Conservation (phyloP, 352 stramenopile species). For the Pythium plurisporium region DNA sequence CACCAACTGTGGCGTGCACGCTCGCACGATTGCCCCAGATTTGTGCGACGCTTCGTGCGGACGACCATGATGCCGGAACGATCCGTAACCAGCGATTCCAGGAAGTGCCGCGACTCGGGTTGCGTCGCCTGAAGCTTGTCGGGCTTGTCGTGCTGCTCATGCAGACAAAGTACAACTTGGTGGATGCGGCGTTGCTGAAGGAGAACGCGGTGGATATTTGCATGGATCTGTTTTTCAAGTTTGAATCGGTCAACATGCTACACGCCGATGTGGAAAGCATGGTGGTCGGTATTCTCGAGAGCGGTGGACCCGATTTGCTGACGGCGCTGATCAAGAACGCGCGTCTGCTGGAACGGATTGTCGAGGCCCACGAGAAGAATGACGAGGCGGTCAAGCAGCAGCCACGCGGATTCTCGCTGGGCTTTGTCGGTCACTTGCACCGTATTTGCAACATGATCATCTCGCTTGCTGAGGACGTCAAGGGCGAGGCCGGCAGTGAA, state of each 20-base stretch:
- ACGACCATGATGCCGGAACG: slow-evolving; percentile 58
- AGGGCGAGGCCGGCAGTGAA: slow-evolving; percentile 48
- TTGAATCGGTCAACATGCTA: slow-evolving; percentile 86
- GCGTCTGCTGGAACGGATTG: slow-evolving; percentile 59
- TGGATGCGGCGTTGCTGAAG: slow-evolving; percentile 61
- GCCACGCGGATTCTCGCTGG: slow-evolving; percentile 66
- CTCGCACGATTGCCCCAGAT: slow-evolving; percentile 63
- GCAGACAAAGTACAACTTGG: slow-evolving; percentile 80
- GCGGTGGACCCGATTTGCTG: slow-evolving; percentile 66
- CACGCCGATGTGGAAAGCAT: slow-evolving; percentile 85
- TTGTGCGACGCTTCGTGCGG: slow-evolving; percentile 51
- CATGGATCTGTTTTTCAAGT: slow-evolving; percentile 85
- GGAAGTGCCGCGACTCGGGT: slow-evolving; percentile 60
- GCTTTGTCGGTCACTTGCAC: slow-evolving; percentile 77
- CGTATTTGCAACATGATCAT: slow-evolving; percentile 87
- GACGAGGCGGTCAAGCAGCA: slow-evolving; percentile 44
- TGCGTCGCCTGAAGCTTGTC: slow-evolving; percentile 80
- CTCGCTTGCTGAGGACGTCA: slow-evolving; percentile 70
- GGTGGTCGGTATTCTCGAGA: slow-evolving; percentile 80
- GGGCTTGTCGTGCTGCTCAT: slow-evolving; percentile 72
- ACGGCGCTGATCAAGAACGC: slow-evolving; percentile 74
- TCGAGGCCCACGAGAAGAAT: slow-evolving; percentile 78
- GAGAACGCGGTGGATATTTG: slow-evolving; percentile 70
- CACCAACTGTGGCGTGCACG: slow-evolving; percentile 44
- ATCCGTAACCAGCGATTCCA: slow-evolving; percentile 74